These are phyloP conservation scores for Fusarium mangiferae DNA, from an alignment of 2,329 filamentous ascomycete genomes.

Conservation along the genomic window DNA sequence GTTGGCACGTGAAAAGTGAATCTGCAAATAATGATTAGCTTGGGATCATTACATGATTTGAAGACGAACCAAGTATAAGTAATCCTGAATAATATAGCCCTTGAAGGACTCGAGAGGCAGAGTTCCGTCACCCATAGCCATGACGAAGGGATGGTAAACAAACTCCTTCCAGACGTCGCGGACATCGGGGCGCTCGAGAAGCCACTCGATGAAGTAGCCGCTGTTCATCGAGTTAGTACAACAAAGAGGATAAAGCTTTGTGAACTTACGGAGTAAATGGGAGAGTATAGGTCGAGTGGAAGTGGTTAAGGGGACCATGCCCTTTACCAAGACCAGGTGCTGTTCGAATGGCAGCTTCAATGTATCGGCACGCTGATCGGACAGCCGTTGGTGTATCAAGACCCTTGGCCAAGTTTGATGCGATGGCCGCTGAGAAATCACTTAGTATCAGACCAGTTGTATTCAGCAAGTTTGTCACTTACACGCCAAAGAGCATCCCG, in stretches of 20 bases:
- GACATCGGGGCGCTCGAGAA: slow-evolving; percentile 81
- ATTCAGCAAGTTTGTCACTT: slow-evolving; percentile 48
- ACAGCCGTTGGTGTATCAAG: slow-evolving; percentile 68
- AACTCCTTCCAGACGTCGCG: slow-evolving; percentile 77
- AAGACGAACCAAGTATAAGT: slow-evolving; percentile 79
- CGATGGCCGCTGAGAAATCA: slow-evolving; percentile 69
- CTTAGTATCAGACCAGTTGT: neutral
- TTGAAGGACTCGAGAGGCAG: slow-evolving; percentile 83
- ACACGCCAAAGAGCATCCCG: slow-evolving; percentile 93
- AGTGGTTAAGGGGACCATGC: slow-evolving; percentile 80
- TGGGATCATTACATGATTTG: accelerated
- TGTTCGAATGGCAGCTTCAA: slow-evolving; percentile 76
- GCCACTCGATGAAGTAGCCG: slow-evolving; percentile 84
- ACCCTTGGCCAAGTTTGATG: slow-evolving; percentile 75
- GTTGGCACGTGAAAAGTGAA: slow-evolving; percentile 89
- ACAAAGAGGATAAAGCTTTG: accelerated
- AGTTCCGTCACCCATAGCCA: slow-evolving; percentile 78
- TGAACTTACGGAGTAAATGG: slow-evolving; percentile 71
- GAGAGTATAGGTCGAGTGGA: slow-evolving; percentile 74
- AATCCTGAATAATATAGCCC: slow-evolving; percentile 90
- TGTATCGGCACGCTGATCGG: slow-evolving; percentile 74
- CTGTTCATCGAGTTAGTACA: slow-evolving; percentile 49
- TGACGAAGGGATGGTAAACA: slow-evolving; percentile 84
- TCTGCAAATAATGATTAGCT: slow-evolving; percentile 54
- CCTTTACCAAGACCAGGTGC: slow-evolving; percentile 72